A percentile compares a stretch with the other conserved stretches of the same genome.
Evolutionary conservation across 2,329 filamentous ascomycete species (phyloP).

Genomic region (Talaromyces islandicus): DNA sequence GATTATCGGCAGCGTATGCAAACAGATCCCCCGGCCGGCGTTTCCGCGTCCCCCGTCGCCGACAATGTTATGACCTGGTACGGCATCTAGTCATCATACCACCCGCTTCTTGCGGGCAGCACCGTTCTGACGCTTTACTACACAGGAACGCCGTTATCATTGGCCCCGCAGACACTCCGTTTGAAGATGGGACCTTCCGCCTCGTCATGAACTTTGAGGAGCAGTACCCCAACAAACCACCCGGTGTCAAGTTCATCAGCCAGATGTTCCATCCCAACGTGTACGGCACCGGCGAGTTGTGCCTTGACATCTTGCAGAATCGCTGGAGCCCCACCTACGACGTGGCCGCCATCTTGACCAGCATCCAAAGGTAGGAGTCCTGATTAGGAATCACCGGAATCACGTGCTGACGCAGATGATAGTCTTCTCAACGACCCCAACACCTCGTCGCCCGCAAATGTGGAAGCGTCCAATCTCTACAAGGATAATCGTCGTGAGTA

Average conservation of each 20-base stretch:
- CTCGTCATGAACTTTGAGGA: slow-evolving; percentile 99
- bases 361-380: slow-evolving; percentile 76
- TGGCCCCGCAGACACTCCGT: slow-evolving; percentile 90
- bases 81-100: not conserved
- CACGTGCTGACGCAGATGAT: slow-evolving; percentile 1
- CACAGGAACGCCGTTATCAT: slow-evolving; percentile 96
- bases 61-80: slow-evolving; percentile 39
- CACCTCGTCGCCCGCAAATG: slow-evolving; percentile 95
- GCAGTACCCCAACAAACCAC: slow-evolving; percentile 97
- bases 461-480: slow-evolving; percentile 96
- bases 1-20: slow-evolving; percentile 75
- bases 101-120: not conserved
- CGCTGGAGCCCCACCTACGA: slow-evolving; percentile 98
- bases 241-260: slow-evolving; percentile 96
- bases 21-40: slow-evolving; percentile 92
- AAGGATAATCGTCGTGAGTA: slow-evolving; percentile 98
- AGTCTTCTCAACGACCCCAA: slow-evolving; percentile 97
- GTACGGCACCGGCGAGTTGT: slow-evolving; percentile 93
- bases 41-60: slow-evolving; percentile 90
- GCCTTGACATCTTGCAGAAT: slow-evolving; percentile 94
- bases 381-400: not conserved
- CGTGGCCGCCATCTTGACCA: slow-evolving; percentile 92
- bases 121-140: slow-evolving; percentile 19
- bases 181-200: slow-evolving; percentile 95
- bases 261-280: slow-evolving; percentile 99